These are phyloP conservation scores for Skeletonema costatum DNA, from an alignment of 108 stramenopile species.

Conservation along the genomic window DNA sequence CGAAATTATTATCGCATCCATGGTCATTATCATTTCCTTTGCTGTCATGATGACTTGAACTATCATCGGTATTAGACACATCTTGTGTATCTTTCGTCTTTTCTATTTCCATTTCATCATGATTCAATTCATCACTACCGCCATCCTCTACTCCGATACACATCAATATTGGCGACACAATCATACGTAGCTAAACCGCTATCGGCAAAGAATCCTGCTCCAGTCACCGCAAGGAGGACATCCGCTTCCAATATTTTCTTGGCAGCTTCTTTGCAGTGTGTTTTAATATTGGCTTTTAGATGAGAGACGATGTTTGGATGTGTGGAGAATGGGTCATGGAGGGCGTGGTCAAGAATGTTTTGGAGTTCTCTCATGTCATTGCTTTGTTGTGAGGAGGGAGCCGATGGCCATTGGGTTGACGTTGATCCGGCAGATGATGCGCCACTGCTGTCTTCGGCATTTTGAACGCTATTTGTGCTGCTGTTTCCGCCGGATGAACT, in stretches of 20 bases:
- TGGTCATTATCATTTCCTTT: background rate
- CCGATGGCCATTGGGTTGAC: conserved; percentile 25
- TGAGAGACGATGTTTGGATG: background rate
- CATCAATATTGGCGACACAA: conserved; percentile 44
- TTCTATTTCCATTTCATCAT: background rate
- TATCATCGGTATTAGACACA: background rate
- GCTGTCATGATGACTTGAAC: background rate
- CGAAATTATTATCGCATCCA: background rate
- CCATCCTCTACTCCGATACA: conserved; percentile 38
- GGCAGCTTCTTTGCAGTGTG: conserved; percentile 21
- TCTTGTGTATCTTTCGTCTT: background rate
- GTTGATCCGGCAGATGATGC: conserved; percentile 9
- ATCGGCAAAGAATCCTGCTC: conserved; percentile 53
- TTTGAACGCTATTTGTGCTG: background rate
- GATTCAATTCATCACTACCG: background rate
- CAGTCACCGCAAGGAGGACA: conserved; percentile 44
- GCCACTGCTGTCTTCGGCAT: background rate
- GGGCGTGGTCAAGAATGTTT: conserved; percentile 19
- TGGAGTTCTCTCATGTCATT: conserved; percentile 12
- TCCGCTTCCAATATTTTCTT: conserved; percentile 28
- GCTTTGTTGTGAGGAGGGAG: background rate
- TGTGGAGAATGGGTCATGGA: conserved; percentile 1
- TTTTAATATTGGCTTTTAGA: conserved; percentile 2
- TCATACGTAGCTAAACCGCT: conserved; percentile 42
- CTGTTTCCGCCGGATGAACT: background rate